Base-by-base conservation (phyloP, 2,329 filamentous ascomycete genomes). In the Alternaria conjuncta region DNA sequence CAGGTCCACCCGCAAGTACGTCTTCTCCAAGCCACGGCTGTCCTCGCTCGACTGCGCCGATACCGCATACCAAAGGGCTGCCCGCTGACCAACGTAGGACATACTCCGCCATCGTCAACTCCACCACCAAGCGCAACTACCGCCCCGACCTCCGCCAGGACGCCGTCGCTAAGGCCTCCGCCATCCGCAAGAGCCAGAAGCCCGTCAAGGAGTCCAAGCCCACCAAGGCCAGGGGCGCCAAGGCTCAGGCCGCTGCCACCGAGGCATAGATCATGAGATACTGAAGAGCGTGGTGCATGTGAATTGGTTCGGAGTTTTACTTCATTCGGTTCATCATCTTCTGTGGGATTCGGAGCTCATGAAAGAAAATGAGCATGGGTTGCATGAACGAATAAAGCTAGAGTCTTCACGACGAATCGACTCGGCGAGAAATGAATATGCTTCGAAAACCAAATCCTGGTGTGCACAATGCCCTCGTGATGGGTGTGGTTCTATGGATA, bases 61-160 rank as follows among this genome's bases (percentile, higher is more conserved):
- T 44, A n/a, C 25, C 6, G 6, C 43, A 50, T 21, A 53, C 47
- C 20, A 13, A 8, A 49, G 26, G 44, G 10, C 45, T 23, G 28
- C 25, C n/a, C 46, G 21, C 65, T 66, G 53, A 67, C 44, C 46
- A 44, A 9, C 13, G 36, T 47, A 76, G 93, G 88, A 91, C 92
- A 85, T 98, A 94, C 90, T 92, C 92, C 86, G 87, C 88, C 77
- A 89, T 98, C 81, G 94, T 94, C 85, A 91, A 89, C 86, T 86
- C 87, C 82, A 89, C 90, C 76, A 91, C 93, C 82, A 94, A 93
- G 89, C 87, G 88, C 81, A 88, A 90, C 80, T 99, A 98, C 91
- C 92, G 84, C 67, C 70, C 80, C 47, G 84, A 86, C 75, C 80
- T 86, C 67, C 81, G 83, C 73, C 76, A 80, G 66, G 82, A 84